Base-by-base conservation (phyloP, 148 eudicot genomes). In the Camellia japonica region DNA sequence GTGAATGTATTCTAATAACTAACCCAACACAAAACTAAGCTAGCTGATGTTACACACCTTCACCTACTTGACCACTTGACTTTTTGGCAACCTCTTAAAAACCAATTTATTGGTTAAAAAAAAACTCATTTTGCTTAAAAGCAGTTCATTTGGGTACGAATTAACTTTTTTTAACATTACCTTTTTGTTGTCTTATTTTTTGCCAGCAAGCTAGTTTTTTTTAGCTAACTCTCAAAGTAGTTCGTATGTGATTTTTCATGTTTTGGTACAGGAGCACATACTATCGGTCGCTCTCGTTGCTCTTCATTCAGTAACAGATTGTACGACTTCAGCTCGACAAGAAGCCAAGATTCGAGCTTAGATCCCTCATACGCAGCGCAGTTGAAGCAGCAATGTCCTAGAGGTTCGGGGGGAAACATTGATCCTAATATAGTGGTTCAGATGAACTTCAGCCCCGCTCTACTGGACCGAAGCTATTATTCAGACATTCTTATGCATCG, bases 211-310 rank as follows among this genome's bases (percentile, higher is more conserved):
- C 7, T 7, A 62, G 4, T 16, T n/a, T 18, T 30, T n/a, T 30
- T 30, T 1, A 30, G 38, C 38, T 30, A 30, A 30, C 38, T 30
- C 38, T 30, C 38, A 0, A 30, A 30, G 38, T 30, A 30, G 1
- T 15, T 65, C 10, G 10, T 30, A 65, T 30, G 23, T 19, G 16
- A 61, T 7, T 61, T 20, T 61, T 51, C 30, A 12, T 76, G 58
- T 44, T 6, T 3, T 43, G 67, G n/a, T 56, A 55, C 83, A 81
- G 83, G 79, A 55, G 79, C 83, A 58, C 79, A 81, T 54, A 75
- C 88, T 42, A 84, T 86, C 0, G 89, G 91, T 19, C 87, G 82
- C 38, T 62, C 89, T n/a, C 87, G 81, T 73, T 88, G 91, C 81
- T 42, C 18, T 8, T 10, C 73, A 46, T 80, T 88, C 68, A 19